phyloP scores from a whole-genome alignment of 352 stramenopile genomes.

The Globisporangium rhizosaccharum region DNA sequence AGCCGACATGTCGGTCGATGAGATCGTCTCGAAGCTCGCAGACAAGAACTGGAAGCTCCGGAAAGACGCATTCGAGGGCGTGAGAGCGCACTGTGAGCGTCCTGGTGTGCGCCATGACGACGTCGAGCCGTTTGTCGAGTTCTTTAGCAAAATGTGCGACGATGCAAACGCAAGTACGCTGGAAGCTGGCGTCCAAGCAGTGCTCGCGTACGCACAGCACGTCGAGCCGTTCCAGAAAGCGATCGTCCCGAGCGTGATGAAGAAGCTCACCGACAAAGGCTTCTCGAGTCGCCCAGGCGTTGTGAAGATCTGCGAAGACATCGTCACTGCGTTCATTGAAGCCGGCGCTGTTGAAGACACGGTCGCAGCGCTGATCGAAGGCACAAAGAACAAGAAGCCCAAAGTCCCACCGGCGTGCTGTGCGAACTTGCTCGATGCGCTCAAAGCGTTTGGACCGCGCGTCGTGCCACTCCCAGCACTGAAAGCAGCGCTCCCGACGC shows the following conservation, averaged over 20 bases:
- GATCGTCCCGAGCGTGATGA: conserved; percentile 66
- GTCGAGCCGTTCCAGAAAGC: conserved; percentile 65
- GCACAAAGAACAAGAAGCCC: conserved; percentile 83
- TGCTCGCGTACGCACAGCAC: conserved; percentile 63
- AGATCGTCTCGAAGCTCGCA: conserved; percentile 44
- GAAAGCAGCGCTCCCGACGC: conserved; percentile 56
- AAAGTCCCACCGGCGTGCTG: conserved; percentile 80
- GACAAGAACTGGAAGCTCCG: conserved; percentile 87
- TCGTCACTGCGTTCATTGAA: conserved; percentile 71
- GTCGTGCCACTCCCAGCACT: conserved; percentile 63
- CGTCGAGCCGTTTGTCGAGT: conserved; percentile 42
- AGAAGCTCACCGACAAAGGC: conserved; percentile 75
- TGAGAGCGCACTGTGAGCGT: conserved; percentile 62
- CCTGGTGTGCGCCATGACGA: conserved; percentile 33
- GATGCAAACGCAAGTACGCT: conserved; percentile 78
- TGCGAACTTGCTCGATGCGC: conserved; percentile 50
- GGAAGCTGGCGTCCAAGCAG: conserved; percentile 68
- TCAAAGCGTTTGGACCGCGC: conserved; percentile 77
- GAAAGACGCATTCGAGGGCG: conserved; percentile 75
- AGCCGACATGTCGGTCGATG: conserved; percentile 34
- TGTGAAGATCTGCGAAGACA: conserved; percentile 74
- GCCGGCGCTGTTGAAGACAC: conserved; percentile 73
- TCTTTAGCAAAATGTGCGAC: conserved; percentile 80
- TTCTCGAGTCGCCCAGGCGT: conserved; percentile 74
- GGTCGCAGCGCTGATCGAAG: conserved; percentile 66